Base-by-base conservation (phyloP, 176 grass and related monocot species). In the Oryza brachyantha region DNA sequence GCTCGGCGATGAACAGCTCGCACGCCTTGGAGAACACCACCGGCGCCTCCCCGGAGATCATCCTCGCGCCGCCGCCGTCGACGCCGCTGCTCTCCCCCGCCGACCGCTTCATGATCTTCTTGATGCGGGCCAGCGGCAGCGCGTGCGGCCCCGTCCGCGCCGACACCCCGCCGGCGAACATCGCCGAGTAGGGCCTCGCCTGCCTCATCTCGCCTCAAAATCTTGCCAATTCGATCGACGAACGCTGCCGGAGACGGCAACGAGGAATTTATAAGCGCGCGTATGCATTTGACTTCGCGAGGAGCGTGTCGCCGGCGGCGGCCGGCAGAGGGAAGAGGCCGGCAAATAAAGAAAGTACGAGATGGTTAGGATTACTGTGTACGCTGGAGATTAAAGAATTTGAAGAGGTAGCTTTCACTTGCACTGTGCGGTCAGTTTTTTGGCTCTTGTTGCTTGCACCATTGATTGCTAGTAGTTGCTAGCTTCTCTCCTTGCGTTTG, bases 21-120 rank as follows among this genome's bases (percentile, higher is more conserved):
- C 91, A 93, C 24, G 91, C 91, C 84, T 84, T 85, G 81, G 90
- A 84, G 87, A 90, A 90, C 10, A 90, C 78, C 17, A 90, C 74
- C 8, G 87, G 87, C 68, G 91, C 91, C 84, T 93, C 91, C 1
- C 77, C 81, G 5, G 91, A 93, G 54, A 93, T 90, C 91, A 93
- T 89, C 77, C 79, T 42, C 0, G 79, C 81, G 12, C 75, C 90
- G 14, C 70, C 37, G 43, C 41, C 79, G 54, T 16, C 62, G 32
- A 29, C 80, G 59, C 70, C 65, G 72, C 70, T 26, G 61, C 34
- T 21, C 64, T 77, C 78, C 68, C 82, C 82, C 73, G 87, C 78
- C 21, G 81, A 87, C 13, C 55, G 84, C 81, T 90, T 90, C 87
- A 93, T 93, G 81, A 93, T 90, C 91, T 89, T 86, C 81, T 93